Evolutionary conservation across 2,329 filamentous ascomycete species (phyloP), one percentile per base, ranked within the genome.

Genomic region (Alternaria tenuissima): DNA sequence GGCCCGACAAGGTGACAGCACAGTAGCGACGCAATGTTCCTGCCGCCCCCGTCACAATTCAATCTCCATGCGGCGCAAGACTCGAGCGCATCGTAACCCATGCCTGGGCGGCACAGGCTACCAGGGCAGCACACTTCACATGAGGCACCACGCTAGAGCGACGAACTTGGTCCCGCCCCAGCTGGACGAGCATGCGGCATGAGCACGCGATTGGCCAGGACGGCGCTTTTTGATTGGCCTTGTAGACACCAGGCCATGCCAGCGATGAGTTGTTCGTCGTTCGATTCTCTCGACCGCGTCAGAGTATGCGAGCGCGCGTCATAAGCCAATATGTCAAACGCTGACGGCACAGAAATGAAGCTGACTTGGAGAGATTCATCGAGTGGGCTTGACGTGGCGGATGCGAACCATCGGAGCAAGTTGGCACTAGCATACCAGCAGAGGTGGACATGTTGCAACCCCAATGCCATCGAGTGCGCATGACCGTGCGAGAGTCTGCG

Each of bases 191-290:
- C 54, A 52, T 52, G 55, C 53, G 56, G 24, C 7, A 60, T 28
- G 36, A 36, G 7, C 12, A 16, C 7, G 20, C 42, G 20, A 61
- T 65, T 65, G 59, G 64, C 14, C 49, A 22, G 51, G 32, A 48
- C 41, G 41, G 43, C 32, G 58, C 24, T 49, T 22, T 22, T 49
- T 64, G 58, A 71, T 72, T 76, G 70, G 73, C 61, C 49, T 46
- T 47, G 24, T 46, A 22, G 34, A 20, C 55, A 64, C 57, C 61
- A 54, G 55, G 61, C 64, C 64, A 63, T 66, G 70, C 64, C 64
- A 64, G 54, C 61, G 74, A 75, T 77, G 75, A 71, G 75, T 72
- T 77, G 75, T 75, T 66, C 70, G 60, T 60, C 47, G 48, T 43
- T 49, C 56, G 47, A 44, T 47, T 56, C 41, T 61, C 63, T 61